Evolutionary conservation across 257 asterid species (phyloP), one percentile per base, ranked within the genome.

Genomic region (Ballota nigra): DNA sequence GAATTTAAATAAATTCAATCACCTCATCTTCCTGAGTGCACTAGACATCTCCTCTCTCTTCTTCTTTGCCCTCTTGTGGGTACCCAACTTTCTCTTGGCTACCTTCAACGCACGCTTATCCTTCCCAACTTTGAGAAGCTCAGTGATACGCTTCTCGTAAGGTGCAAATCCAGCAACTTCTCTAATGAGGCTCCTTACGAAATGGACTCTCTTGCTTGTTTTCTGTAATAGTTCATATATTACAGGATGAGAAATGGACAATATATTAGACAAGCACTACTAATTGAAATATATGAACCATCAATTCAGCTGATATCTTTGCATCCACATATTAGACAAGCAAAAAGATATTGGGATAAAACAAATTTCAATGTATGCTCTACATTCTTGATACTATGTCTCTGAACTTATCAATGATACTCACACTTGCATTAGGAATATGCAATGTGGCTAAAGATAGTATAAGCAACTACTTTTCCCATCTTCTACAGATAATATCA

Each of bases 21-120:
- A 86, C 92, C 89, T 84, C 92, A 84, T 84, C 85, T 84, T 86
- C 56, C 92, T 79, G 71, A 86, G 92, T 13, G 88, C 90, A 63
- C 88, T 66, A 5, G 92, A 22, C 90, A 87, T 87, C 76, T 87
- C 92, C 83, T 87, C 92, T 85, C 92, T 85, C 88, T 87, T 87
- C 86, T 63, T 84, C 80, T 86, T 86, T 7, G 91, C 91, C 75
- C 91, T 86, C 84, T 84, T 86, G 80, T 86, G 91, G 66, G 91
- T 86, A 19, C 91, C 89, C 87, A 86, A 73, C 34, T 83, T 86
- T 72, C 89, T 51, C 86, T 86, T 86, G 28, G 92, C 89, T 3
- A 84, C 87, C 78, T 86, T 86, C 72, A 84, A 66, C 5, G 92
- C 87, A 56, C 87, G 81, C 75, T 84, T 84, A 79, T 84, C 89